These are phyloP conservation scores for Yamadazyma trypodendri DNA, from an alignment of 1,139 yeast species.

Conservation along the genomic window DNA sequence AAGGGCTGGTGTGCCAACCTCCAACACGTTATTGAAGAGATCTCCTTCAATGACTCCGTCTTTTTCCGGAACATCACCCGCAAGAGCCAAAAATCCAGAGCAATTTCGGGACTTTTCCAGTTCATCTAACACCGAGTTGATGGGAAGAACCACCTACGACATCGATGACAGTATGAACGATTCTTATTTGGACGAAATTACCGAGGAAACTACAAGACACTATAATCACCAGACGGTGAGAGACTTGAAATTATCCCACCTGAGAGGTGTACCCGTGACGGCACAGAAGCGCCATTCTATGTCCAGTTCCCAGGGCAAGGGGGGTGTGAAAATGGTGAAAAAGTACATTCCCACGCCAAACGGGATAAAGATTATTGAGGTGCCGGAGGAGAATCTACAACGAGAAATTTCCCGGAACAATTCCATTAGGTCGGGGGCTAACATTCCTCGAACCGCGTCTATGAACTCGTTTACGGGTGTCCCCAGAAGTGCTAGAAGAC, in stretches of 20 bases:
- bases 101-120: constrained; percentile 14
- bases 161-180: constrained; percentile 32
- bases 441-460: constrained; percentile 27
- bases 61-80: constrained; percentile 9
- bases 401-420: constrained; percentile 43
- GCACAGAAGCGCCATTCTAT: constrained; percentile 4
- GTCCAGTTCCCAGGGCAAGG: constrained; percentile 1
- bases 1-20: constrained; percentile 4
- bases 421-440: constrained; percentile 36
- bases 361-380: constrained; percentile 49
- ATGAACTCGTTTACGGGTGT: constrained; percentile 14
- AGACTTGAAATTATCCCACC: constrained; percentile 24
- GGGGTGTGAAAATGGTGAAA: constrained; percentile 40
- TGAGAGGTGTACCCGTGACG: constrained; percentile 4
- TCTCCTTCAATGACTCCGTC: constrained; percentile 10
- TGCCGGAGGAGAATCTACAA: constrained; percentile 39
- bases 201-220: constrained; percentile 21
- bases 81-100: background rate
- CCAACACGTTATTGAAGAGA: constrained; percentile 13
- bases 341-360: constrained; percentile 49
- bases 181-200: constrained; percentile 29
- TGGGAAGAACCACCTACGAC: constrained; percentile 17
- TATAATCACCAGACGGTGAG: constrained; percentile 25
- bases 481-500: constrained; percentile 10
- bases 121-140: constrained; percentile 7